Evolutionary conservation across 1,139 yeast genomes (phyloP), one percentile per base, ranked within the genome.

Genomic region (Debaryomyces subglobosus): DNA sequence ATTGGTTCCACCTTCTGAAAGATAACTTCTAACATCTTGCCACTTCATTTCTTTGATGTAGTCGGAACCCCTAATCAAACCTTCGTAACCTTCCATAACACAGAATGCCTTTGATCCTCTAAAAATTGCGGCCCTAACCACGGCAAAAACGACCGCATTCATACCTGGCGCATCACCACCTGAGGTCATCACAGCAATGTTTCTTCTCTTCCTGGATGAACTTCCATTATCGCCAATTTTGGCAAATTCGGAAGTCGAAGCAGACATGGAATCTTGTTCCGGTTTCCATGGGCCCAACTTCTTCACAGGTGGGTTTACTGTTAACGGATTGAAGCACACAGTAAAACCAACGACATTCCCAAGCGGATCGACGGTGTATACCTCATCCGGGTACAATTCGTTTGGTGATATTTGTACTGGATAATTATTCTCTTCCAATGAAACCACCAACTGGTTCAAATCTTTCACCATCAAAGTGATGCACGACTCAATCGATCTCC

Each of bases 111-210:
- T 86, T 63, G 92, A 86, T 10, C 85, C 89, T 53, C 79, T 72
- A 68, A 74, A 83, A 54, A 87, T 84, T 47, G 89, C 88, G 0
- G 92, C 82, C 57, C 95, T 73, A 7, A 86, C 87, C 46, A 87
- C 89, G 1, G 94, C 92, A 56, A 94, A 75, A 8, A 87, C 94
- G 24, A 84, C 86, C 5, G 94, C 89, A 62, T 85, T 85, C 95
- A 87, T 87, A 58, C 95, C 95, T 16, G 89, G 94, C 42, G 94
- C 86, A 64, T 87, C 95, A 61, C 95, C 95, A 54, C 95, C 95
- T 0, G 92, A 85, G 2, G 95, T 87, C 94, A 87, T 87, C 20
- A 87, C 89, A 1, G 89, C 95, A 50, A 87, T 85, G 63, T 85
- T 86, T 68, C 76, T 74, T 45, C 54, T 54, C 7, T 48, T 52